A percentile compares a stretch with the other conserved stretches of the same genome.
Conservation (phyloP, 2,329 filamentous ascomycete species). For the Aspergillus vadensis region DNA sequence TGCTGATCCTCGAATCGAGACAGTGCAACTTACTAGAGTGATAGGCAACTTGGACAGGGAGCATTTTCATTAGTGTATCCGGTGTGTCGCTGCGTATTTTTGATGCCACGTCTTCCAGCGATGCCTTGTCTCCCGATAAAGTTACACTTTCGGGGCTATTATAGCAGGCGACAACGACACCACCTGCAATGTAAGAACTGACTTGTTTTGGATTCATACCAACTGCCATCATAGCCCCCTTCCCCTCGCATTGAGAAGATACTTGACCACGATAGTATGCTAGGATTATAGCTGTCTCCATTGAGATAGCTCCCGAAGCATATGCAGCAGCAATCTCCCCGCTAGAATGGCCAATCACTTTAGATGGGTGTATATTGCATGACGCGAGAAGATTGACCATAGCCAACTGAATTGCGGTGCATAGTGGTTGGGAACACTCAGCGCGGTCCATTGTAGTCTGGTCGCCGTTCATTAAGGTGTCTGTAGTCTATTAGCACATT, state of each 20-base stretch:
- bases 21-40: not conserved
- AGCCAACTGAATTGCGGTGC: slow-evolving; percentile 38
- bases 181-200: slow-evolving; percentile 14
- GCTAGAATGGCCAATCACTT: slow-evolving; percentile 37
- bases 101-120: slow-evolving; percentile 1
- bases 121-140: slow-evolving; percentile 23
- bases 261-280: slow-evolving; percentile 26
- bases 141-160: slow-evolving; percentile 31
- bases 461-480: not conserved
- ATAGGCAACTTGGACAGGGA: not conserved
- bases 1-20: no score
- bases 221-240: slow-evolving; percentile 29
- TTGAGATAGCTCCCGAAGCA: slow-evolving; percentile 27
- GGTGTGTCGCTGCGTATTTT: slow-evolving; percentile 8
- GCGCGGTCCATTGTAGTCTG: slow-evolving; percentile 23
- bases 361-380: slow-evolving; percentile 26
- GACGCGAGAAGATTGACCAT: slow-evolving; percentile 31
- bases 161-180: slow-evolving; percentile 27
- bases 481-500: not conserved
- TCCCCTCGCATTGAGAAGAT: slow-evolving; percentile 7
- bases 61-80: slow-evolving; percentile 10
- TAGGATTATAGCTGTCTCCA: slow-evolving; percentile 21
- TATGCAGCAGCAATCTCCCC: slow-evolving; percentile 44
- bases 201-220: slow-evolving; percentile 19
- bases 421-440: slow-evolving; percentile 34